Conservation (phyloP, 163 green algal species). For the Chlorella variabilis region DNA sequence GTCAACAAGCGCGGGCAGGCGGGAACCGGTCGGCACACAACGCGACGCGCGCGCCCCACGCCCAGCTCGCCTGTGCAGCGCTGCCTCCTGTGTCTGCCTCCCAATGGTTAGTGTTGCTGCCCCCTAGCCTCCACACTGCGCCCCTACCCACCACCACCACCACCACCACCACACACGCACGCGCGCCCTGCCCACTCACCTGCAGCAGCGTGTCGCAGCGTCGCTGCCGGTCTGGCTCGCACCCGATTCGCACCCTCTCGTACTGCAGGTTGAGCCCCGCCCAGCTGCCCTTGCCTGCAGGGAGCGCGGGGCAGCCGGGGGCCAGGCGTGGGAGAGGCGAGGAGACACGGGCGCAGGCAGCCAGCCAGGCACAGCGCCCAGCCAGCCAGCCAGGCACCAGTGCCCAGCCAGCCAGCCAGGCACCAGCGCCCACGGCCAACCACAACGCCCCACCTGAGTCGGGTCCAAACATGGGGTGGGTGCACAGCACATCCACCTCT, state of each 20-base stretch:
- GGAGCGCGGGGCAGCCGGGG: too few species aligned
- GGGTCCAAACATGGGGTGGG: conserved; percentile 99
- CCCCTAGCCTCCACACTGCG: too few species aligned
- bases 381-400: not conserved
- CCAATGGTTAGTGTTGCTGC: too few species aligned
- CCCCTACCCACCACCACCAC: too few species aligned
- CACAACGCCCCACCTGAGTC: conserved; percentile 76
- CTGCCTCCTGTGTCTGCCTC: too few species aligned
- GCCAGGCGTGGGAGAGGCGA: too few species aligned
- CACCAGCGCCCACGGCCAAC: not conserved
- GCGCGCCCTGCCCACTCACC: conserved; percentile 45
- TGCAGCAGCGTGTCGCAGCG: conserved; percentile 80
- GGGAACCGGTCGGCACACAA: too few species aligned
- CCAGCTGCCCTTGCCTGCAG: conserved; percentile 79
- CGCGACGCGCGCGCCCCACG: too few species aligned
- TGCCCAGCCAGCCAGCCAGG: not conserved
- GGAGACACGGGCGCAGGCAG: too few species aligned
- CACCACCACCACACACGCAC: too few species aligned
- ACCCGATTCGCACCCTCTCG: conserved; percentile 83
- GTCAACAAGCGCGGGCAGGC: too few species aligned
- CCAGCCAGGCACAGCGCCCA: not conserved
- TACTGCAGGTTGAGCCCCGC: conserved; percentile 94
- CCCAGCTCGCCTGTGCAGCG: too few species aligned
- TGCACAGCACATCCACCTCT: conserved; percentile 96
- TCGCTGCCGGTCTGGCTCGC: conserved; percentile 52